These are phyloP conservation scores for Dictyostelium capitatum DNA, from an alignment of 78 protist species.

Conservation along the genomic window DNA sequence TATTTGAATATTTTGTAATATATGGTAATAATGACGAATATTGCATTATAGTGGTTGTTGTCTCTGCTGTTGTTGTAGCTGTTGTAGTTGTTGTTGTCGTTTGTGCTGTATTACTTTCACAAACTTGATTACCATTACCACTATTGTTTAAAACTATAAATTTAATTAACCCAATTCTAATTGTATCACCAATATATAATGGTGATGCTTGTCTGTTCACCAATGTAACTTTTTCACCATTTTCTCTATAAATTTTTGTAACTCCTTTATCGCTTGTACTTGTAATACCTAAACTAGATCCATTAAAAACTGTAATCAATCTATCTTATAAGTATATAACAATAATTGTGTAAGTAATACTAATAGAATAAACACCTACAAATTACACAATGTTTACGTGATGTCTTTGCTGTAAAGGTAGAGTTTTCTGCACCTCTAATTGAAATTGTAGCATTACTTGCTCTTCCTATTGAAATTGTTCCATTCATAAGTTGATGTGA, in stretches of 20 bases:
- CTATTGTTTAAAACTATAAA: not conserved
- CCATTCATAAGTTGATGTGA: not conserved
- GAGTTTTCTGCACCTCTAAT: not conserved
- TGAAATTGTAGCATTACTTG: not conserved
- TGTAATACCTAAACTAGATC: not conserved
- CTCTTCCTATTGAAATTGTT: not conserved
- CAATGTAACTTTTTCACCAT: not conserved
- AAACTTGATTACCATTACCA: not conserved
- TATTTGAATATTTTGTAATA: too few relatives aligned
- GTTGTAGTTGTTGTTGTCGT: not conserved
- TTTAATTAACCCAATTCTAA: not conserved
- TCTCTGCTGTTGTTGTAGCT: not conserved
- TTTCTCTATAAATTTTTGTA: not conserved
- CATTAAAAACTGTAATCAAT: not conserved
- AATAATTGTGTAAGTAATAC: too few relatives aligned
- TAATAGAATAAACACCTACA: not conserved
- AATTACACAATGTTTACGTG: not conserved
- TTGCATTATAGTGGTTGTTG: not conserved
- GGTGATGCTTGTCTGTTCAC: not conserved
- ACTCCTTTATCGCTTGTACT: not conserved
- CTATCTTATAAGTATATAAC: not conserved
- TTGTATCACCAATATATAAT: not conserved
- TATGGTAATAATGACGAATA: too few relatives aligned
- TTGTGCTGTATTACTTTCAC: not conserved
- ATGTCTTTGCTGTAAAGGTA: not conserved